Conservation (phyloP, 2,329 filamentous ascomycete genomes). For the Penicillium sp. region DNA sequence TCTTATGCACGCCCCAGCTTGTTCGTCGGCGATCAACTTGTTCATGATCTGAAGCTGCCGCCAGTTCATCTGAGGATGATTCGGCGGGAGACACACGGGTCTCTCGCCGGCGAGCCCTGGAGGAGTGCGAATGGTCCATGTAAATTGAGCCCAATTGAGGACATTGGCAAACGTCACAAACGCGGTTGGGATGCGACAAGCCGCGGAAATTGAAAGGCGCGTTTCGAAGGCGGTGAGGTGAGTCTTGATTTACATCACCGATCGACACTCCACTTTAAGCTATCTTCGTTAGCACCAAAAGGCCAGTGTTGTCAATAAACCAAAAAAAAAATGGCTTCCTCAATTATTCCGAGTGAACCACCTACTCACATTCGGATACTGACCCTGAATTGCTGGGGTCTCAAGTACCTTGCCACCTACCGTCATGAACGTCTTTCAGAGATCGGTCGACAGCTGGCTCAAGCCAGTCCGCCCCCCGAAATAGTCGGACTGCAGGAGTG, state of each 20-base stretch:
- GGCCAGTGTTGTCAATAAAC: neutral
- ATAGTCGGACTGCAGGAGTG: conserved; percentile 95
- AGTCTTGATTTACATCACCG: conserved; percentile 10
- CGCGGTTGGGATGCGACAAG: neutral
- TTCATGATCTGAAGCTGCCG: conserved; percentile 35
- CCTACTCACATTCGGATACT: conserved; percentile 70
- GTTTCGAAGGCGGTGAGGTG: conserved; percentile 8
- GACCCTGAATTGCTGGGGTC: conserved; percentile 95
- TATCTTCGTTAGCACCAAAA: neutral
- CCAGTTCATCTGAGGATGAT: conserved; percentile 44
- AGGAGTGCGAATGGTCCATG: conserved; percentile 26
- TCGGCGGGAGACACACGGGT: conserved; percentile 28
- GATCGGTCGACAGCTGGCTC: conserved; percentile 78
- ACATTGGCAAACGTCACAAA: conserved; percentile 5
- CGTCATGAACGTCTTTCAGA: conserved; percentile 76
- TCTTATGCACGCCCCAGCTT: conserved; percentile 36
- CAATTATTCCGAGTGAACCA: conserved; percentile 30
- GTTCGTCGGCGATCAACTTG: conserved; percentile 36
- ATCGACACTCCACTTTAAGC: conserved; percentile 1
- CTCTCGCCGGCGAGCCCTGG: conserved; percentile 35
- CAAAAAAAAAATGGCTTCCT: conserved; percentile 17
- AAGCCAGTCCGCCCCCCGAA: conserved; percentile 66
- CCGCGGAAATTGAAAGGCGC: conserved; percentile 12
- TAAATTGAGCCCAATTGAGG: neutral
- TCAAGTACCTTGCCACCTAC: conserved; percentile 79